These are phyloP conservation scores for Cephalotrichum gorgonifer DNA, from an alignment of 2,329 filamentous ascomycete species.

Conservation along the genomic window DNA sequence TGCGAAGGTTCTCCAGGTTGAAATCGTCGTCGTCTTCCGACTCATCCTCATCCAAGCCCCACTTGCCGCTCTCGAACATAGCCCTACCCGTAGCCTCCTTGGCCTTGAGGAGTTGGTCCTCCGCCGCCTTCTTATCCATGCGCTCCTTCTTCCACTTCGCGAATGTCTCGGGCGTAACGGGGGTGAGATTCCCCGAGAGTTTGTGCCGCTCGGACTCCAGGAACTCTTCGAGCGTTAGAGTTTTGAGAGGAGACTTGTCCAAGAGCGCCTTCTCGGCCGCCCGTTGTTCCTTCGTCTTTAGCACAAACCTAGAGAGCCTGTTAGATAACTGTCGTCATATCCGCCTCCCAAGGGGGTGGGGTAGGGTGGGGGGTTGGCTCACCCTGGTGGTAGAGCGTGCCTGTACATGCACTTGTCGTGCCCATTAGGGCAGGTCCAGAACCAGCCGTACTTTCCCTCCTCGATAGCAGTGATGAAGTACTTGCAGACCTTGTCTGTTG, in stretches of 20 bases:
- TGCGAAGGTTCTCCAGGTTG: slow-evolving; percentile 74
- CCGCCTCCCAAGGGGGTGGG: background rate
- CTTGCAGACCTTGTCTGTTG: slow-evolving; percentile 98
- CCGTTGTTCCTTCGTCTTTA: slow-evolving; percentile 96
- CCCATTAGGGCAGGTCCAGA: slow-evolving; percentile 95
- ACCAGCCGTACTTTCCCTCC: slow-evolving; percentile 98
- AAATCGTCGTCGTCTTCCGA: slow-evolving; percentile 53
- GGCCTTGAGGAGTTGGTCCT: slow-evolving; percentile 78
- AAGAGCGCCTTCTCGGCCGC: slow-evolving; percentile 90
- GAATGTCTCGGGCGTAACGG: slow-evolving; percentile 86
- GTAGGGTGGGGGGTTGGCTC: slow-evolving; percentile 26
- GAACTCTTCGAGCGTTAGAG: slow-evolving; percentile 93
- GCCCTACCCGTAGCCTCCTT: slow-evolving; percentile 94
- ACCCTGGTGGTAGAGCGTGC: slow-evolving; percentile 91
- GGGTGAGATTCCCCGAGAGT: slow-evolving; percentile 80
- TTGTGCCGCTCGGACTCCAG: slow-evolving; percentile 94
- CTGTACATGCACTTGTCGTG: slow-evolving; percentile 98
- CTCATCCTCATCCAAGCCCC: slow-evolving; percentile 59
- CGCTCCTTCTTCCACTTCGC: slow-evolving; percentile 96
- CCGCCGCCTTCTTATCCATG: slow-evolving; percentile 88
- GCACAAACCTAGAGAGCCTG: slow-evolving; percentile 57
- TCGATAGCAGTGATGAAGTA: slow-evolving; percentile 96
- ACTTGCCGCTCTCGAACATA: slow-evolving; percentile 94
- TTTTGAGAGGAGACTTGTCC: slow-evolving; percentile 92
- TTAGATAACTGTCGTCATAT: slow-evolving; percentile 14